Evolutionary conservation across 257 asterid species (phyloP).

Genomic region (Nicotiana obtusifolia): DNA sequence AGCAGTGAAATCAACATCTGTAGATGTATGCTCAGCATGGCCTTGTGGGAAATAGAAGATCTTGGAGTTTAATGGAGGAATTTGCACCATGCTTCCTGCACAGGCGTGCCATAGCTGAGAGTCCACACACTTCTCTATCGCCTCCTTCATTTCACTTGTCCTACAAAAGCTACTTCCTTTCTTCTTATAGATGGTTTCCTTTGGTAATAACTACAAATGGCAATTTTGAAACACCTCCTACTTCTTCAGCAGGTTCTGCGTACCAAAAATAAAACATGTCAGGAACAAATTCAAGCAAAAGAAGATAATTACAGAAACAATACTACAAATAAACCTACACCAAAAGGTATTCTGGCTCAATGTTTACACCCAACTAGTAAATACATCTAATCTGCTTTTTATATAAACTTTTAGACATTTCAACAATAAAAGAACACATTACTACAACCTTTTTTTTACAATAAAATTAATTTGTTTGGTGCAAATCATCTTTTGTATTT

Average conservation of each 20-base stretch:
- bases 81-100: conserved; percentile 61
- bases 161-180: not conserved
- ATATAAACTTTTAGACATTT: not conserved
- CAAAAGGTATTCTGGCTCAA: not conserved
- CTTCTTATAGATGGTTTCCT: not conserved
- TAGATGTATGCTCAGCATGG: conserved; percentile 53
- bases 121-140: conserved; percentile 38
- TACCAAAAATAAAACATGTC: not conserved
- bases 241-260: not conserved
- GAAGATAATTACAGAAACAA: not conserved
- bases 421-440: not conserved
- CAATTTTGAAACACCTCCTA: not conserved
- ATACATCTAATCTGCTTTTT: not conserved
- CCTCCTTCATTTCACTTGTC: conserved; percentile 16
- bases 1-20: conserved; percentile 41
- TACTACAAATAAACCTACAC: not conserved
- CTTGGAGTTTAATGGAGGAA: conserved; percentile 50
- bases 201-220: not conserved
- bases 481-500: not conserved
- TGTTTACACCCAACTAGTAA: not conserved
- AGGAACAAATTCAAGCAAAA: not conserved
- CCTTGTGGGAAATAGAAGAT: conserved; percentile 63
- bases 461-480: not conserved
- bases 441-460: not conserved
- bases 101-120: conserved; percentile 68